Evolutionary conservation across 306 rosid species (phyloP).

Genomic region (Potentilla sterilis): DNA sequence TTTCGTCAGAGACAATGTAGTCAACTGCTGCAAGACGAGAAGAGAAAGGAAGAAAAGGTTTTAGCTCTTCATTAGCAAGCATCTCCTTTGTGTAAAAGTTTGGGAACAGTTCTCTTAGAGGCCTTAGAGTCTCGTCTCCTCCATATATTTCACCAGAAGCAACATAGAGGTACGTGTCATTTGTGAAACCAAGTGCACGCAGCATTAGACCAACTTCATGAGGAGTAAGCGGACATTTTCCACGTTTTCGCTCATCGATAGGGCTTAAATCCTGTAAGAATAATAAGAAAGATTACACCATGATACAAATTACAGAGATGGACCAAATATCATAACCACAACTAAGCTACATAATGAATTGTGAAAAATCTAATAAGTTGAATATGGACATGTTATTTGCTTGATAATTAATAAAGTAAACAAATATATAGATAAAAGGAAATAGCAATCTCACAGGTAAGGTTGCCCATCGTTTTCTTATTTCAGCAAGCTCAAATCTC

Average conservation of each 20-base stretch:
- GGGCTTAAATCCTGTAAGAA: conserved; percentile 75
- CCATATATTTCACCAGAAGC: conserved; percentile 99
- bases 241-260: conserved; percentile 87
- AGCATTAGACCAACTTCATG: conserved; percentile 95
- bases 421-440: background rate
- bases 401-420: background rate
- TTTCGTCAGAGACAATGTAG: conserved; percentile 89
- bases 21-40: conserved; percentile 97
- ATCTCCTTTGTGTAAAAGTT: conserved; percentile 92
- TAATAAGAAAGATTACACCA: conserved; percentile 16
- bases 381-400: conserved; percentile 9
- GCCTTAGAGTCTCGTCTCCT: conserved; percentile 90
- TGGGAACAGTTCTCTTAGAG: conserved; percentile 91
- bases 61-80: conserved; percentile 79
- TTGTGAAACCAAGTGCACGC: conserved; percentile 87
- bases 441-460: conserved; percentile 74
- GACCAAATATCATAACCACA: background rate
- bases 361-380: background rate
- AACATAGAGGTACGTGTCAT: conserved; percentile 83
- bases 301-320: conserved; percentile 18
- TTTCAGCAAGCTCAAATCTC: conserved; percentile 86
- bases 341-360: background rate
- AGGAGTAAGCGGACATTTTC: conserved; percentile 97
- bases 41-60: conserved; percentile 80
- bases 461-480: conserved; percentile 95